Evolutionary conservation across 1,139 yeast genomes (phyloP), one percentile per base, ranked within the genome.

Genomic region (Candida frijolesensis): DNA sequence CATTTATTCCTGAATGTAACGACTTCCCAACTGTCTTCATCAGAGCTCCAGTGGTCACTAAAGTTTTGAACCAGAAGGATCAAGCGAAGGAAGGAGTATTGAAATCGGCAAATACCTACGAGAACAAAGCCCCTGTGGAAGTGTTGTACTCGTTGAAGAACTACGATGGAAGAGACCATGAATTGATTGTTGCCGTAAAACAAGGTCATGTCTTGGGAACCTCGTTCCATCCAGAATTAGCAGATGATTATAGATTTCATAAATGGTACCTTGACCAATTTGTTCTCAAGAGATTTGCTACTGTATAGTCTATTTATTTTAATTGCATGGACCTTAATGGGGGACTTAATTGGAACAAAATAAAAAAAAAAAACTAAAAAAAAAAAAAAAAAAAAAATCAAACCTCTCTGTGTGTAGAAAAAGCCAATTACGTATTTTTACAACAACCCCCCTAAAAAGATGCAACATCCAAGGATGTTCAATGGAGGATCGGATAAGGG

Each of bases 141-240:
- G 64, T 81, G 1, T 65, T 83, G 43, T 73, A 75, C 50, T 63
- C 66, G 11, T 64, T 82, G 47, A 44, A 56, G 5, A 49, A 54
- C 43, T 52, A 45, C 27, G 56, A 57, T 41, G 51, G 51, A 10
- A 46, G 55, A 29, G 65, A 71, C 3, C 58, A 63, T 44, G 74
- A 78, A 0, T 62, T 78, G 49, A 77, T 87, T 34, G 95, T 88
- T 3, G 95, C 94, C 0, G 92, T 87, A 2, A 74, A 81, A 60
- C 92, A 88, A 63, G 89, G 87, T 0, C 76, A 76, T 47, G 72
- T 81, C 37, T 66, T 88, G 47, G 95, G 92, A 1, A 88, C 94
- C 0, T 83, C 91, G 2, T 89, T 89, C 66, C 96, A 89, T 63
- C 96, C 96, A 0, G 96, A 89, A 63, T 72, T 89, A 38, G 72